phyloP scores from a whole-genome alignment of 2,329 filamentous ascomycete genomes.

The Neospermospora avenae region DNA sequence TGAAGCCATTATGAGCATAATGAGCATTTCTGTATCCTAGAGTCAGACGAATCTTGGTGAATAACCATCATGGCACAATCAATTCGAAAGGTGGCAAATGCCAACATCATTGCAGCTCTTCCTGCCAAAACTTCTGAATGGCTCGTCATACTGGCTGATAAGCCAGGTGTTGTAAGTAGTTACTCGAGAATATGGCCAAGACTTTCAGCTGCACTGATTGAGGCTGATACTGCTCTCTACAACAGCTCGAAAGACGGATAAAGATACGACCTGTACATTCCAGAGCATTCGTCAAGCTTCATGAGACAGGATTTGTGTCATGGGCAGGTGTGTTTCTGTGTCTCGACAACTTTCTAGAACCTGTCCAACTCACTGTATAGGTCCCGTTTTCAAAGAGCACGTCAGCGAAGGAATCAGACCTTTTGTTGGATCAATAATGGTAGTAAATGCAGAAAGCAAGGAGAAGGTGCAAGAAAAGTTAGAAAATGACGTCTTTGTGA shows the following conservation, averaged over 20 bases:
- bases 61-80: not conserved
- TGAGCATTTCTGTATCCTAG: too few species aligned
- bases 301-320: not conserved
- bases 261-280: conserved; percentile 5
- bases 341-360: not conserved
- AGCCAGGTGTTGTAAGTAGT: conserved; percentile 1
- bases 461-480: conserved; percentile 3
- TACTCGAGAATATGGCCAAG: too few species aligned
- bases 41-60: too few species aligned
- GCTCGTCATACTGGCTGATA: conserved; percentile 3
- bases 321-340: not conserved
- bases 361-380: not conserved
- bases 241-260: conserved; percentile 3
- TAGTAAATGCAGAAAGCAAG: not conserved
- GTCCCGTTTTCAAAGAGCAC: conserved; percentile 4
- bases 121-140: not conserved
- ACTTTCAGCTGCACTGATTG: not conserved
- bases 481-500: not conserved
- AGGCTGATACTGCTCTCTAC: not conserved
- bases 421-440: conserved; percentile 3
- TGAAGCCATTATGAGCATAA: too few species aligned
- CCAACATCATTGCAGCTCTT: not conserved
- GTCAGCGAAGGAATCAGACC: not conserved
- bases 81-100: not conserved
- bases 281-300: conserved; percentile 4